Base-by-base conservation (phyloP, 768 basidiomycete species). In the Tubosaeta sp. region DNA sequence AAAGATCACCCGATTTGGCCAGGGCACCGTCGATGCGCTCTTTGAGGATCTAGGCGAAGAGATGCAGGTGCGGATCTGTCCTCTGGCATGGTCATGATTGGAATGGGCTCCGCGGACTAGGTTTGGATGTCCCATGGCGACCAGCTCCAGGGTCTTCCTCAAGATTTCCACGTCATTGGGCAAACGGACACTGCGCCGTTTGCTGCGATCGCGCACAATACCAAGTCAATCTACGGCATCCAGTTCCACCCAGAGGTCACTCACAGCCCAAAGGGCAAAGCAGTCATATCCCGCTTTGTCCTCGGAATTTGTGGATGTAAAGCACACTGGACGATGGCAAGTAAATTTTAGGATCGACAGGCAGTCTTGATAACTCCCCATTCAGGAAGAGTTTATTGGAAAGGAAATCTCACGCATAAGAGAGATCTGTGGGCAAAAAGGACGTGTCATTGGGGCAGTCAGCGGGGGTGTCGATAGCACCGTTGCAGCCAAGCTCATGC, bases 91-190 rank as follows among this genome's bases (percentile, higher is more conserved):
- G 39, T 27, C 14, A n/a, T 24, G 4, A 14, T 21, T 21, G 12
- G 14, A 14, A 19, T 11, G n/a, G 6, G 27, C 27, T n/a, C n/a
- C n/a, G n/a, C n/a, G n/a, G n/a, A 43, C 25, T 55, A 98, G 95
- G 95, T 98, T 44, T 98, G 96, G 96, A 98, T 98, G 96, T 97
- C 95, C 16, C 96, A 99, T 66, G 94, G 94, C 11, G 96, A 98
- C 70, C 92, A 95, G 57, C 79, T 98, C 30, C 87, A 84, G 24
- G 80, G 77, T 44, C 79, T 87, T 2, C 96, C 95, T 14, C 71
- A 83, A 0, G 75, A 86, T 60, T 99, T 96, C 71, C 84, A 90
- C 62, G 80, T 87, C 58, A 90, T 98, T 58, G 95, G 93, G 7
- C 78, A 79, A 42, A 99, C 96, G 0, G 70, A 78, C 16, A 86